These are phyloP conservation scores for Acacia concinna DNA, from an alignment of 331 rosid species.

Conservation along the genomic window DNA sequence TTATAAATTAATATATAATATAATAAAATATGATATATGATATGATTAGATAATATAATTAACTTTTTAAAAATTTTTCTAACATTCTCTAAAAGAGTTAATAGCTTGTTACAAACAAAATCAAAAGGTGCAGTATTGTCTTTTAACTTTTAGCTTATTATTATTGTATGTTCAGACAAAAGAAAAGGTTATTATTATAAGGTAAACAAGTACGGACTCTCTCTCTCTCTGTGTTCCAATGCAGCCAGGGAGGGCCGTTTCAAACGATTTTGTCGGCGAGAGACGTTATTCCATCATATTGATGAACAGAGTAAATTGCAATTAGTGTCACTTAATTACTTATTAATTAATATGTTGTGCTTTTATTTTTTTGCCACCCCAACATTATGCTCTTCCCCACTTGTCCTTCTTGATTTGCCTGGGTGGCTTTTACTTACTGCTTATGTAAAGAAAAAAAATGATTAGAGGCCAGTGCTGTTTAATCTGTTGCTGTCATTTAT, in stretches of 20 bases:
- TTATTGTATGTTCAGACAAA: neutral
- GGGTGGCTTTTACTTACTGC: neutral
- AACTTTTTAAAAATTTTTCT: no score
- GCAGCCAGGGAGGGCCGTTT: conserved; percentile 63
- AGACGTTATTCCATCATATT: conserved; percentile 78
- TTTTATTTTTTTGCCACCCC: neutral
- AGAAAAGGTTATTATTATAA: neutral
- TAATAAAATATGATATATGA: no score
- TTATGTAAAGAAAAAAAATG: no score
- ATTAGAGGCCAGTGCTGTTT: neutral
- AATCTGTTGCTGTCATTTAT: conserved; percentile 45
- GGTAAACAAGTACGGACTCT: neutral
- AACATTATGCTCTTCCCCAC: conserved; percentile 4
- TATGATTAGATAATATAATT: no score
- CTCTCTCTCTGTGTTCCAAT: conserved; percentile 6
- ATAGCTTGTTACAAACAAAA: no score
- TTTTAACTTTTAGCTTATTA: neutral
- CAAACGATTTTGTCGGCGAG: conserved; percentile 86
- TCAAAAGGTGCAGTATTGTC: no score
- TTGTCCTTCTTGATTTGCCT: neutral
- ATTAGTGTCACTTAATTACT: conserved; percentile 42
- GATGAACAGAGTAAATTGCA: conserved; percentile 39
- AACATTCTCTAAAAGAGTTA: no score
- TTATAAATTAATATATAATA: no score
- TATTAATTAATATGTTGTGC: neutral